A percentile compares a stretch with the other conserved stretches of the same genome.
These are phyloP conservation scores for Malassezia restricta DNA, from an alignment of 1,284 basidiomycete species.

Conservation along the genomic window DNA sequence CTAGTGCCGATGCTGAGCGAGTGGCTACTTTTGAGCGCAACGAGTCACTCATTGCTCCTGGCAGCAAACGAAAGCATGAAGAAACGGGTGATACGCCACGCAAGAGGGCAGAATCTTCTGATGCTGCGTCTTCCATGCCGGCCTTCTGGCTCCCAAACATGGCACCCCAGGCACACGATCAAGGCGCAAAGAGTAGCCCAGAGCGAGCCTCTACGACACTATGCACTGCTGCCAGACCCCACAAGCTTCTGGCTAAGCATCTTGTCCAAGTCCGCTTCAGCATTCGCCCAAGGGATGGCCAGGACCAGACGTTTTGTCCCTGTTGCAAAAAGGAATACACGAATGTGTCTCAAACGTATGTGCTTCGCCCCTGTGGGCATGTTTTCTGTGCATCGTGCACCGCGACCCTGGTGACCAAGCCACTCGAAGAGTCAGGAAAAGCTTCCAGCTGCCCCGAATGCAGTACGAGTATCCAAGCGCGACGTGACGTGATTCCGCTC, in stretches of 20 bases:
- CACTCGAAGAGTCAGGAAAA: background rate
- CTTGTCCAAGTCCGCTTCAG: slow-evolving; percentile 7
- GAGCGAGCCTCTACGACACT: slow-evolving; percentile 10
- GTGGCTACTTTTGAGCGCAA: slow-evolving; percentile 7
- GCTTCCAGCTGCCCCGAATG: slow-evolving; percentile 9
- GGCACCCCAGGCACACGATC: slow-evolving; percentile 1
- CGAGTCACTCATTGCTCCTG: background rate
- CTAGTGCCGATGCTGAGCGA: background rate
- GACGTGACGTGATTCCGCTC: slow-evolving; percentile 6
- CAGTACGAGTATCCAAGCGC: background rate
- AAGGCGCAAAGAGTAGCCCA: background rate
- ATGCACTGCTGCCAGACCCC: slow-evolving; percentile 12
- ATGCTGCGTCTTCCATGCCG: background rate
- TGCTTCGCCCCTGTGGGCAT: slow-evolving; percentile 13
- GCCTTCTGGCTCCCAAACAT: slow-evolving; percentile 15
- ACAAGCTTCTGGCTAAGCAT: slow-evolving; percentile 10
- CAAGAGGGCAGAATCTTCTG: background rate
- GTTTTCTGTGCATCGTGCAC: slow-evolving; percentile 12
- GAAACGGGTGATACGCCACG: background rate
- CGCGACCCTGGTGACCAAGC: background rate
- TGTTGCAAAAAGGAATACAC: slow-evolving; percentile 15
- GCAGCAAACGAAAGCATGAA: slow-evolving; percentile 6
- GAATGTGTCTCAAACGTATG: background rate
- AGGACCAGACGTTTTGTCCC: slow-evolving; percentile 11
- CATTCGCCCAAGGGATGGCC: background rate